These are phyloP conservation scores for Neocallimastix lanati DNA, from an alignment of 192 early-diverging fungal species.

Conservation along the genomic window DNA sequence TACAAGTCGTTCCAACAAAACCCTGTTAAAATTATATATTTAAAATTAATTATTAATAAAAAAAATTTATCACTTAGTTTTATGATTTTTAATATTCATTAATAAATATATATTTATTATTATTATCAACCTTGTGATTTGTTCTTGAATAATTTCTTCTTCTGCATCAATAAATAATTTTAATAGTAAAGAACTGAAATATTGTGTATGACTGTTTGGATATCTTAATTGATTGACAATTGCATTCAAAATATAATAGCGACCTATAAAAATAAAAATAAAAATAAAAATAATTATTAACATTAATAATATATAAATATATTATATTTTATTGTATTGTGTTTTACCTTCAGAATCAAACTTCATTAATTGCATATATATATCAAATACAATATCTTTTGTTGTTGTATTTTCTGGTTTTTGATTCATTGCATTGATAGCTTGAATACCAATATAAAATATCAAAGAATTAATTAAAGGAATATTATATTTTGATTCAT, in stretches of 20 bases:
- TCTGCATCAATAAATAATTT: slow-evolving; percentile 63
- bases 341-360: background rate
- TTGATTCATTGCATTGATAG: slow-evolving; percentile 28
- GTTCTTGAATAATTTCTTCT: slow-evolving; percentile 77
- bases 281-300: background rate
- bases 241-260: slow-evolving; percentile 72
- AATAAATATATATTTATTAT: no score
- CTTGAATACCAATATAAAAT: slow-evolving; percentile 65
- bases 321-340: no score
- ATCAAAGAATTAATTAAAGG: slow-evolving; percentile 72
- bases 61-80: no score
- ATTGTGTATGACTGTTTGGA: slow-evolving; percentile 92
- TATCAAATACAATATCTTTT: background rate
- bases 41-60: no score
- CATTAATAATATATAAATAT: no score
- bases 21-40: no score
- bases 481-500: slow-evolving; percentile 45
- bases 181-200: slow-evolving; percentile 75
- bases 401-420: background rate
- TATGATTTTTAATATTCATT: no score
- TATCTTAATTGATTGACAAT: slow-evolving; percentile 93
- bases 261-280: slow-evolving; percentile 20
- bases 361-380: background rate
- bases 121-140: slow-evolving; percentile 44
- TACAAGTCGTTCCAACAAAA: background rate